These are phyloP conservation scores for Xerophyta viscosa DNA, from an alignment of 106 monocot species.

Conservation along the genomic window DNA sequence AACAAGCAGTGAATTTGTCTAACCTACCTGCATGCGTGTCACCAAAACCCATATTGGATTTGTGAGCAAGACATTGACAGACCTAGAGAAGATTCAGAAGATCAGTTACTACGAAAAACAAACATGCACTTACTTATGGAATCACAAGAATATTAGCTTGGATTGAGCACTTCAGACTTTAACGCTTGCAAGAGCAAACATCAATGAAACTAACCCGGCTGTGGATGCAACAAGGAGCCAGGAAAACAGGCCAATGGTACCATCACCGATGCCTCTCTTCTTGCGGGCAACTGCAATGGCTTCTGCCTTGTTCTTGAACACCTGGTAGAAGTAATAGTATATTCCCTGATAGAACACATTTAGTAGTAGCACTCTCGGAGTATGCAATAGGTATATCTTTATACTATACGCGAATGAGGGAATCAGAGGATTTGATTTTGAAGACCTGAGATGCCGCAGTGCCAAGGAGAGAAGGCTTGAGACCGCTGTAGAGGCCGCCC, in stretches of 20 bases:
- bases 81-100: slow-evolving; percentile 29
- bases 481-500: slow-evolving; percentile 85
- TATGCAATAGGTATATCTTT: no score
- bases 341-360: slow-evolving; percentile 36
- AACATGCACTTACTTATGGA: neutral
- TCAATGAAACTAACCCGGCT: slow-evolving; percentile 46
- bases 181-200: no score
- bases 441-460: slow-evolving; percentile 79
- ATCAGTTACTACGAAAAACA: neutral
- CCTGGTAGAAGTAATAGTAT: slow-evolving; percentile 87
- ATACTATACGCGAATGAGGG: no score
- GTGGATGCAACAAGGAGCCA: slow-evolving; percentile 80
- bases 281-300: slow-evolving; percentile 42
- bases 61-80: slow-evolving; percentile 66
- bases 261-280: slow-evolving; percentile 70
- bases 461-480: slow-evolving; percentile 78
- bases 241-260: slow-evolving; percentile 66
- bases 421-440: no score
- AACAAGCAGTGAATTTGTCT: neutral
- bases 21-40: slow-evolving; percentile 79
- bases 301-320: slow-evolving; percentile 74
- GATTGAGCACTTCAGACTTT: neutral
- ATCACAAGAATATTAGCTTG: neutral
- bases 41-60: slow-evolving; percentile 90
- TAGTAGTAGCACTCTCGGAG: no score